Evolutionary conservation across 768 basidiomycete species (phyloP).

Genomic region (Mycena leptocephala): DNA sequence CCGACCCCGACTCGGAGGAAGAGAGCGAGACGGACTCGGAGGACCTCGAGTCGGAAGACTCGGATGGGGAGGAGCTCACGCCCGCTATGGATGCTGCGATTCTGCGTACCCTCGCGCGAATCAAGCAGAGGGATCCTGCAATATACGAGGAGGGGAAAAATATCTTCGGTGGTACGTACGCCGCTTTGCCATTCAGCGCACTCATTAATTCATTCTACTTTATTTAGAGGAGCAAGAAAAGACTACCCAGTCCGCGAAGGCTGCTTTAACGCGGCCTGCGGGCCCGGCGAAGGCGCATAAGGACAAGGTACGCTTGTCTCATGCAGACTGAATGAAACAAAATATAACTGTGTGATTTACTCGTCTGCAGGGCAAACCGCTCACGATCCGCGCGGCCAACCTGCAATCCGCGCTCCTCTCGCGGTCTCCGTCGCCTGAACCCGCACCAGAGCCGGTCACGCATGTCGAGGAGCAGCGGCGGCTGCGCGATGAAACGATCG

Average conservation of each 20-base stretch:
- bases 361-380: constrained; percentile 71
- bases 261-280: constrained; percentile 44
- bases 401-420: constrained; percentile 76
- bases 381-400: constrained; percentile 83
- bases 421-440: constrained; percentile 72
- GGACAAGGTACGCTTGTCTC: constrained; percentile 66
- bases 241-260: constrained; percentile 53
- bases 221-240: constrained; percentile 77
- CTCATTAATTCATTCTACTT: neutral
- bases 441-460: constrained; percentile 61
- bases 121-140: constrained; percentile 84
- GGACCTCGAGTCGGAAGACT: constrained; percentile 89
- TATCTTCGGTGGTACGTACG: constrained; percentile 84
- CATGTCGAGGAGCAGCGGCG: constrained; percentile 85
- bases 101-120: constrained; percentile 89
- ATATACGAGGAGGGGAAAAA: constrained; percentile 84
- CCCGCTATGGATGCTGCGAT: constrained; percentile 96
- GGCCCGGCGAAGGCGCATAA: constrained; percentile 49
- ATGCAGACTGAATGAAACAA: neutral
- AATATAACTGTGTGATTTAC: neutral
- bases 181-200: neutral
- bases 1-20: constrained; percentile 71
- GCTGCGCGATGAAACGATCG: constrained; percentile 87
- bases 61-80: constrained; percentile 95
- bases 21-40: constrained; percentile 78